A percentile compares a stretch with the other conserved stretches of the same genome.
Conservation (phyloP, 768 basidiomycete species). For the Multifurca ochricompacta region DNA sequence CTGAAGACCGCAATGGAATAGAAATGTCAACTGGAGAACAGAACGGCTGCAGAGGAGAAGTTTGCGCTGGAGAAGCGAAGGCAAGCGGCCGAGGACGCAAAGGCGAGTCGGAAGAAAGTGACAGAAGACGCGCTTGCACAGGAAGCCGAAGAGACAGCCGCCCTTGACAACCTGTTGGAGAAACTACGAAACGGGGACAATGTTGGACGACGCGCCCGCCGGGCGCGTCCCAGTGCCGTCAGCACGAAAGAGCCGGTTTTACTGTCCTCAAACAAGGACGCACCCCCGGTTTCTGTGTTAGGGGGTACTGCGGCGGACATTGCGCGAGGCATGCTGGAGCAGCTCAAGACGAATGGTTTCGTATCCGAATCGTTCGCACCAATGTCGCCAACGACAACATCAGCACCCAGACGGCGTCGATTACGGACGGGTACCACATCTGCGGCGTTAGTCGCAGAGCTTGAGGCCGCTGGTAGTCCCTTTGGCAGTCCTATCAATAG, state of each 20-base stretch:
- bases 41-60: constrained; percentile 63
- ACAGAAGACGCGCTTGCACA: constrained; percentile 32
- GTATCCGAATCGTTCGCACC: constrained; percentile 25
- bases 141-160: constrained; percentile 46
- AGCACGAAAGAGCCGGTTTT: constrained; percentile 26
- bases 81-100: constrained; percentile 57
- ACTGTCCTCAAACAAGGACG: constrained; percentile 27
- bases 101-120: constrained; percentile 45
- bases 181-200: constrained; percentile 65
- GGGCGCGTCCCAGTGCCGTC: constrained; percentile 38
- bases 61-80: constrained; percentile 60
- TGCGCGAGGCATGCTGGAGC: constrained; percentile 71
- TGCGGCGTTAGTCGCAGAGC: constrained; percentile 18
- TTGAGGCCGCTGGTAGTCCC: constrained; percentile 15
- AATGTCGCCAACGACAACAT: constrained; percentile 20
- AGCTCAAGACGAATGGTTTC: constrained; percentile 66
- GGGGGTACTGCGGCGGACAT: constrained; percentile 45
- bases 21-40: constrained; percentile 87
- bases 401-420: constrained; percentile 20
- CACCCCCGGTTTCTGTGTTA: constrained; percentile 23
- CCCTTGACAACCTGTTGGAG: constrained; percentile 64
- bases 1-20: constrained; percentile 26
- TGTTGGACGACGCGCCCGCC: constrained; percentile 48
- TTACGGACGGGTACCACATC: constrained; percentile 18
- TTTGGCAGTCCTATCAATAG: constrained; percentile 5